Evolutionary conservation across 306 rosid genomes (phyloP).

Genomic region (Acacia crassicarpa): DNA sequence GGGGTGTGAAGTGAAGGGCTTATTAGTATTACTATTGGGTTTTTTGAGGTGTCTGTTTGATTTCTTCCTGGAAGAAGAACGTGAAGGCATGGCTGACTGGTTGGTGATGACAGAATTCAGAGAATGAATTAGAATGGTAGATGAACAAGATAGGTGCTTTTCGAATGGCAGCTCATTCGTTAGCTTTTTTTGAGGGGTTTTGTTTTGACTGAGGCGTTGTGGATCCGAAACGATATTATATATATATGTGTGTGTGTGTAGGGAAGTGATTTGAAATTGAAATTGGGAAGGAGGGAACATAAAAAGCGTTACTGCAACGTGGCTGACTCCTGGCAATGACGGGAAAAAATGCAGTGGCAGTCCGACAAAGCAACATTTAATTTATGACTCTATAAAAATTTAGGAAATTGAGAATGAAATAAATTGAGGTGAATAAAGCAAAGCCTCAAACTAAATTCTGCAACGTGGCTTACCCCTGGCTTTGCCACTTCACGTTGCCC

Average conservation of each 20-base stretch:
- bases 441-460: too few species aligned
- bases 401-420: too few species aligned
- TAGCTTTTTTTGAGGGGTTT: neutral
- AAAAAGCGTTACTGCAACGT: neutral
- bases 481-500: too few species aligned
- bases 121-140: constrained; percentile 38
- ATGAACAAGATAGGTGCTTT: neutral
- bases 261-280: constrained; percentile 47
- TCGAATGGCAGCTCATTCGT: neutral
- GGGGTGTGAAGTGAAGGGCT: constrained; percentile 16
- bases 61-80: constrained; percentile 32
- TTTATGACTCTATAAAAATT: too few species aligned
- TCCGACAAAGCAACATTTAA: too few species aligned
- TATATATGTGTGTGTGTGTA: too few species aligned
- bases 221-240: neutral
- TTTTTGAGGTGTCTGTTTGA: constrained; percentile 27
- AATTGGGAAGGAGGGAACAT: constrained; percentile 65
- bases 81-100: constrained; percentile 41
- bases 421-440: too few species aligned
- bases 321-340: too few species aligned
- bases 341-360: too few species aligned
- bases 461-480: too few species aligned
- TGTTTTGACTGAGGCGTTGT: neutral
- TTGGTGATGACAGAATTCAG: neutral
- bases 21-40: neutral